phyloP scores from a whole-genome alignment of 306 rosid genomes.

The Mimosa bimucronata region DNA sequence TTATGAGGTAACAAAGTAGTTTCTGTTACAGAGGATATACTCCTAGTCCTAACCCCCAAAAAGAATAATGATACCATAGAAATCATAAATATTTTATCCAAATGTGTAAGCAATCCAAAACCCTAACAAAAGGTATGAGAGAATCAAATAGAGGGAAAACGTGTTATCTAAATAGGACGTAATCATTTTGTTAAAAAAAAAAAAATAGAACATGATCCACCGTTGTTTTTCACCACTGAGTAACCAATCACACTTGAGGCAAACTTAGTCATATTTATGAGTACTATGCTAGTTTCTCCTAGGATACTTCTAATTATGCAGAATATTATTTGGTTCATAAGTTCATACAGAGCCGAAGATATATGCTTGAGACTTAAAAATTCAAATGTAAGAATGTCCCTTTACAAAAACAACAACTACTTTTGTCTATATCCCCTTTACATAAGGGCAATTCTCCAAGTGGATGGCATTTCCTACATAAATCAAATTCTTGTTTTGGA shows the following conservation, averaged over 20 bases:
- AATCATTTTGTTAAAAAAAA: neutral
- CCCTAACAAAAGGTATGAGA: neutral
- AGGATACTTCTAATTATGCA: constrained; percentile 15
- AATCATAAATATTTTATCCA: neutral
- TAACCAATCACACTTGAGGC: neutral
- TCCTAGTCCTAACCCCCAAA: neutral
- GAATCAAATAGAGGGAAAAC: neutral
- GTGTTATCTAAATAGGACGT: neutral
- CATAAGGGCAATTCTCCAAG: constrained; percentile 39
- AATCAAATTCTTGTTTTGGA: constrained; percentile 40
- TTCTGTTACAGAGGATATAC: neutral
- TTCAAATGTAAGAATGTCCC: constrained; percentile 20
- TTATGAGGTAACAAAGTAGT: neutral
- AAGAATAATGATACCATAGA: neutral
- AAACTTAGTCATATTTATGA: neutral
- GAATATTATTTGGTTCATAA: constrained; percentile 33
- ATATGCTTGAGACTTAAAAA: neutral
- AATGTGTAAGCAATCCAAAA: neutral
- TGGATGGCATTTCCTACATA: constrained; percentile 19
- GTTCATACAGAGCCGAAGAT: neutral
- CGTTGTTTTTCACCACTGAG: neutral
- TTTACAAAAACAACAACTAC: neutral
- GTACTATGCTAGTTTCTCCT: neutral
- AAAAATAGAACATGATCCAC: neutral
- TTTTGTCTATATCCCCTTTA: constrained; percentile 30